Percentiles rank a stretch among this genome's conserved stretches.
phyloP scores from a whole-genome alignment of 306 rosid genomes.

The Biancaea sappan region DNA sequence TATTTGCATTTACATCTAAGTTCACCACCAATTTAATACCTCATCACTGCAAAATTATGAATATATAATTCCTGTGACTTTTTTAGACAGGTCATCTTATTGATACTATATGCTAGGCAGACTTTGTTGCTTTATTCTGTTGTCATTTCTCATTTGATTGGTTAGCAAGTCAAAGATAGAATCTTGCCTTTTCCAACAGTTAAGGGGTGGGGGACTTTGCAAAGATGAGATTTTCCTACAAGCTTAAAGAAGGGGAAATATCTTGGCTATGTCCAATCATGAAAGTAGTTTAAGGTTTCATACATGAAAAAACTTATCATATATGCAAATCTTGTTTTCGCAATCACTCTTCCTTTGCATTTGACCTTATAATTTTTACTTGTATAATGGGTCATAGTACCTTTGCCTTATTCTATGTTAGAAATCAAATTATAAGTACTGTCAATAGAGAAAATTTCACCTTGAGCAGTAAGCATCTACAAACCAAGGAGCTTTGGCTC shows the following conservation, averaged over 20 bases:
- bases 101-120: background rate
- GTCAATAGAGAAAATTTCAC: background rate
- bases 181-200: constrained; percentile 3
- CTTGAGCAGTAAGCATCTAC: constrained; percentile 1
- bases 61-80: constrained; percentile 28
- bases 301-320: constrained; percentile 12
- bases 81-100: constrained; percentile 20
- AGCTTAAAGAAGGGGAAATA: constrained; percentile 22
- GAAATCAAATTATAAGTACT: background rate
- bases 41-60: constrained; percentile 10
- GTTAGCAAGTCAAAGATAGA: constrained; percentile 22
- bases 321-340: background rate
- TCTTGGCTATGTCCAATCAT: constrained; percentile 1
- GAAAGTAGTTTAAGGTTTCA: constrained; percentile 1
- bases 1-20: constrained; percentile 27
- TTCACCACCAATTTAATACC: constrained; percentile 12
- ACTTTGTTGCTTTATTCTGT: constrained; percentile 12
- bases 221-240: constrained; percentile 13
- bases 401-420: background rate
- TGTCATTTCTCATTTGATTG: background rate
- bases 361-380: constrained; percentile 4
- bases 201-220: constrained; percentile 13
- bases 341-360: constrained; percentile 17
- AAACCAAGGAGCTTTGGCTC: background rate
- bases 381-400: background rate